A percentile compares a stretch with the other conserved stretches of the same genome.
phyloP scores from a whole-genome alignment of 2,329 filamentous ascomycete genomes.

The Colletotrichum echinochloae region DNA sequence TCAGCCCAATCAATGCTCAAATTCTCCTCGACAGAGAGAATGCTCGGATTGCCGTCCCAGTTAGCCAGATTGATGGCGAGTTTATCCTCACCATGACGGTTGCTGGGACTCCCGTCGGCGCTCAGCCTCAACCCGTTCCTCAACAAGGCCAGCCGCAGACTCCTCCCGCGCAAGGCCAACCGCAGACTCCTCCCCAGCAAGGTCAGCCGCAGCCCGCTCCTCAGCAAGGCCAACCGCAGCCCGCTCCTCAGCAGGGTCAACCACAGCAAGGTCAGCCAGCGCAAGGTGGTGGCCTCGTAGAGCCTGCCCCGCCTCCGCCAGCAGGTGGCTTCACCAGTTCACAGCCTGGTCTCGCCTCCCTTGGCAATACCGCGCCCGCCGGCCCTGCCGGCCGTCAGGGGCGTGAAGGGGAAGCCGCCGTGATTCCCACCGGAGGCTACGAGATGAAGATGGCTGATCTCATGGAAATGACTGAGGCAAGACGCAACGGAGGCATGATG shows the following conservation, averaged over 20 bases:
- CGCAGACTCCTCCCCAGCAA: neutral
- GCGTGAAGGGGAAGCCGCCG: slow-evolving; percentile 5
- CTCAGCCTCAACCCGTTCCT: slow-evolving; percentile 27
- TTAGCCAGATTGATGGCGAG: slow-evolving; percentile 43
- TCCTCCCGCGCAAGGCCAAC: no score
- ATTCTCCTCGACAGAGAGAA: slow-evolving; percentile 42
- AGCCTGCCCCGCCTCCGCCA: neutral
- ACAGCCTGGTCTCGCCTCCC: slow-evolving; percentile 22
- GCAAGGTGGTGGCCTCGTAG: neutral
- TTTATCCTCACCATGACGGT: slow-evolving; percentile 44
- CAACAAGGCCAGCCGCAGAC: neutral
- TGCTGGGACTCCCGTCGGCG: slow-evolving; percentile 30
- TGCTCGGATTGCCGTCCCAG: slow-evolving; percentile 42
- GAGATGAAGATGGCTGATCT: slow-evolving; percentile 38
- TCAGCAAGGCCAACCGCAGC: no score
- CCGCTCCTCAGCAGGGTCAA: no score
- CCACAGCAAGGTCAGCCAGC: no score
- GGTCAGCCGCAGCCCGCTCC: neutral
- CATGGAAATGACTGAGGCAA: slow-evolving; percentile 34
- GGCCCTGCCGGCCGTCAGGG: neutral
- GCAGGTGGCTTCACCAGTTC: slow-evolving; percentile 28
- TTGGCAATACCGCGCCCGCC: neutral
- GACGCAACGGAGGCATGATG: slow-evolving; percentile 26
- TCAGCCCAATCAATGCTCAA: slow-evolving; percentile 40
- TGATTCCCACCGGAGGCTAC: neutral